Evolutionary conservation across 73 alveolate species (phyloP).

Genomic region (Stentor roeselii): DNA sequence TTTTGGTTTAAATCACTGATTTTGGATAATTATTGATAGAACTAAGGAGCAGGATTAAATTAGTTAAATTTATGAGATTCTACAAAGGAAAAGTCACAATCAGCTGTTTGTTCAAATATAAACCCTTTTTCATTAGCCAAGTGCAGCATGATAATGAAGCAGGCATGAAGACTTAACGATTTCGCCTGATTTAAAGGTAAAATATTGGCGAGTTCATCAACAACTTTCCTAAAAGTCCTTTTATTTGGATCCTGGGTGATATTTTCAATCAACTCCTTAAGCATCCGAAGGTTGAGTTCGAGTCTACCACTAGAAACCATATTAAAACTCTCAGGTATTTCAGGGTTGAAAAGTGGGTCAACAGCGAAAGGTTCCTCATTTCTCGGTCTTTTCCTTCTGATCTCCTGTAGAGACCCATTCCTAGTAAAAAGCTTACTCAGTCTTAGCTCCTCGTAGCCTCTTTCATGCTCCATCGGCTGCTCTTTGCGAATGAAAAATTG

Average conservation of each 20-base stretch:
- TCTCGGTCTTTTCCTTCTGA: background rate
- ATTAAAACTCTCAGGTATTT: background rate
- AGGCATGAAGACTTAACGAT: constrained; percentile 28
- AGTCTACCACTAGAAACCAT: too few relatives aligned
- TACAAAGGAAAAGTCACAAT: background rate
- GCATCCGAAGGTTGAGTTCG: too few relatives aligned
- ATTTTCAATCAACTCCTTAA: too few relatives aligned
- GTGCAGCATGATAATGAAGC: constrained; percentile 46
- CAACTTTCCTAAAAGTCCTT: background rate
- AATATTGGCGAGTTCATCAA: background rate
- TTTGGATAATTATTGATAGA: too few relatives aligned
- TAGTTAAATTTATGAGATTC: too few relatives aligned
- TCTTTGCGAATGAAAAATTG: background rate
- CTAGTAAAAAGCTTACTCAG: background rate
- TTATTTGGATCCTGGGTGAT: background rate
- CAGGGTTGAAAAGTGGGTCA: background rate
- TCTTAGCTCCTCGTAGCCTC: background rate
- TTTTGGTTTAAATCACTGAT: too few relatives aligned
- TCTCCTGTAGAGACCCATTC: background rate
- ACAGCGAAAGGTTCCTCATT: background rate
- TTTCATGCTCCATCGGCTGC: background rate
- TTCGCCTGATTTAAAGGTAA: background rate
- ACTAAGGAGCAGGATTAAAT: too few relatives aligned
- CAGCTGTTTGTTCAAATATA: constrained; percentile 26
- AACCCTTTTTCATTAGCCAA: constrained; percentile 42